Base-by-base conservation (phyloP, 768 basidiomycete species). In the Russula foetens region DNA sequence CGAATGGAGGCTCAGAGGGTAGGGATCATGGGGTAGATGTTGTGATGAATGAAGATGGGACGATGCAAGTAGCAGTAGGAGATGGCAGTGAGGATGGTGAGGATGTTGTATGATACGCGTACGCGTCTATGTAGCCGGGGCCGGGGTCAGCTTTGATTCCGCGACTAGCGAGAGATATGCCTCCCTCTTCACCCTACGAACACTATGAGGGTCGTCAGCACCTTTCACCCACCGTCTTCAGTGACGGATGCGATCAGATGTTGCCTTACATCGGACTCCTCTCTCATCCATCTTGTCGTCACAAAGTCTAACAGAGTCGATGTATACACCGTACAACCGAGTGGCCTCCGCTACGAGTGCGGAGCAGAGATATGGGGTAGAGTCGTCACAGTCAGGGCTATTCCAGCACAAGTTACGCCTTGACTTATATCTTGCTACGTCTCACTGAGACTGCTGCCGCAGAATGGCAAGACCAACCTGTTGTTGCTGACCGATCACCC, bases 161-260 rank as follows among this genome's bases (percentile, higher is more conserved):
- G 31, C 31, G 31, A 33, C 31, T 33, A 33, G 31, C 31, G 31
- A 33, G 38, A 17, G 39, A 41, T 19, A 17, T 15, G 39, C 12
- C 39, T 5, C 15, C 15, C 39, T 17, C 39, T 41, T 41, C 11
- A 33, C n/a, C n/a, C n/a, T 33, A 11, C 5, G 31, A 38, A 33
- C 53, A 7, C 26, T 28, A 81, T 81, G 81, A 79, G 77, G 60
- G 70, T 90, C 62, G 78, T 91, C 33, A 80, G 84, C 11, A 92
- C 90, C 7, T 90, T 90, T 70, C 88, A 91, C 69, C 79, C 78
- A 4, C 80, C 89, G 2, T 87, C 90, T 1, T 86, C 90, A 1
- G 85, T 91, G 51, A 64, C 84, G 9, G 77, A 76, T 63, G 91
- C 89, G 29, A 68, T 86, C 26, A 90, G 84, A 76, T 90, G 85